phyloP scores from a whole-genome alignment of 2,329 filamentous ascomycete species.

The Teratosphaeria pseudoeucalypti region DNA sequence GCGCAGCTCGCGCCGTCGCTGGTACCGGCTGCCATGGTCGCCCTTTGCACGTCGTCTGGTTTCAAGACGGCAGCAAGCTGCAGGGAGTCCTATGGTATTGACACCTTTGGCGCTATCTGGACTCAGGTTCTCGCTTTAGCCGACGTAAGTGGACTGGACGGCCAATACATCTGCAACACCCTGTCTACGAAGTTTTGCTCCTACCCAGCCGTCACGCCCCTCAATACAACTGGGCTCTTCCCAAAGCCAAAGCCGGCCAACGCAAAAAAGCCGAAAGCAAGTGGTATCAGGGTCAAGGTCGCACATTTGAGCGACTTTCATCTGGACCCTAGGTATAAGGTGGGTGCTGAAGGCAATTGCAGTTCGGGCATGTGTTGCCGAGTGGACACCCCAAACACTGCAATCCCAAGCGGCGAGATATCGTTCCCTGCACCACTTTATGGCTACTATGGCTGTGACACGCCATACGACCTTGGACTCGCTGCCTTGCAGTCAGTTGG shows the following conservation, averaged over 20 bases:
- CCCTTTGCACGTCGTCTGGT: slow-evolving; percentile 39
- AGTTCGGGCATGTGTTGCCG: slow-evolving; percentile 43
- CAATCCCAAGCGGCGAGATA: slow-evolving; percentile 22
- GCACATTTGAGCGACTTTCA: slow-evolving; percentile 47
- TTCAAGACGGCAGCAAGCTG: slow-evolving; percentile 41
- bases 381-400: slow-evolving; percentile 29
- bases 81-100: slow-evolving; percentile 36
- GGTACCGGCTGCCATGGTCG: slow-evolving; percentile 42
- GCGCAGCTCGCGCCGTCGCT: slow-evolving; percentile 40
- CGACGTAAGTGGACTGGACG: slow-evolving; percentile 45
- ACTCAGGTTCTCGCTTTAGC: slow-evolving; percentile 47
- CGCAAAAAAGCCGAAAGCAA: slow-evolving; percentile 34
- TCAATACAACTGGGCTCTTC: slow-evolving; percentile 39
- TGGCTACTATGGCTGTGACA: slow-evolving; percentile 47
- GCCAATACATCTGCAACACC: slow-evolving; percentile 44
- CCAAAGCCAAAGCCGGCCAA: slow-evolving; percentile 18
- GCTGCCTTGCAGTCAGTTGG: slow-evolving; percentile 47
- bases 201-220: slow-evolving; percentile 33
- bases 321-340: slow-evolving; percentile 44
- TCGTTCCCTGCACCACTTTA: slow-evolving; percentile 41
- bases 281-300: slow-evolving; percentile 46
- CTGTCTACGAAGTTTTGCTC: slow-evolving; percentile 39
- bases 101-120: slow-evolving; percentile 46
- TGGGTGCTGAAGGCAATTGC: slow-evolving; percentile 45
- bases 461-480: slow-evolving; percentile 47